phyloP scores from a whole-genome alignment of 345 rosid genomes.

The Syzygium aqueum region DNA sequence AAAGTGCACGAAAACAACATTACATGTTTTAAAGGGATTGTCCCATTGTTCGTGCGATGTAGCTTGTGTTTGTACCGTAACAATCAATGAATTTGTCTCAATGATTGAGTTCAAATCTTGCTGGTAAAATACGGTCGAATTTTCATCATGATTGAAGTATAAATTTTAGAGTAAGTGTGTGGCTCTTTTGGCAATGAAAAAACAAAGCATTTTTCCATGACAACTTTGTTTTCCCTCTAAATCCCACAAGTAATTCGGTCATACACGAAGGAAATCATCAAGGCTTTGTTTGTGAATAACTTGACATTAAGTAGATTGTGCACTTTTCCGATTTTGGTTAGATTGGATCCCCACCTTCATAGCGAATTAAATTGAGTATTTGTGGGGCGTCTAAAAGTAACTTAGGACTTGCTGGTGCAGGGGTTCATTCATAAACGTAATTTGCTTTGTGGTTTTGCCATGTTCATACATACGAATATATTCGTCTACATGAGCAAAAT shows the following conservation, averaged over 20 bases:
- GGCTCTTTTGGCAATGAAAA: neutral
- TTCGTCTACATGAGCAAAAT: rapidly evolving
- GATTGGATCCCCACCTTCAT: neutral
- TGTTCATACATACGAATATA: neutral
- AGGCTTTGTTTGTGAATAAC: rapidly evolving
- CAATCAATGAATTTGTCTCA: neutral
- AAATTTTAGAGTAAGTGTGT: neutral
- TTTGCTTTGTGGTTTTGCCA: rapidly evolving
- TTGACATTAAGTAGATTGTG: rapidly evolving
- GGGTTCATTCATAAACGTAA: rapidly evolving
- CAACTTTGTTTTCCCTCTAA: neutral
- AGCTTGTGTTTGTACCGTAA: neutral
- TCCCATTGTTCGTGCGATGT: neutral
- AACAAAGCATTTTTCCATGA: neutral
- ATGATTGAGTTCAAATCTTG: neutral
- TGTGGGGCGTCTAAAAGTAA: neutral
- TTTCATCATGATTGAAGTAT: rapidly evolving
- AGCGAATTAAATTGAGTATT: rapidly evolving
- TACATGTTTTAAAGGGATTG: neutral
- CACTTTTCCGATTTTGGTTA: neutral
- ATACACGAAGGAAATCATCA: rapidly evolving
- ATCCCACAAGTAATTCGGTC: neutral
- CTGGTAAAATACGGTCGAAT: neutral
- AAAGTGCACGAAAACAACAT: neutral
- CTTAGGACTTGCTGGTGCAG: rapidly evolving